These are phyloP conservation scores for Calonectria fujianensis DNA, from an alignment of 2,329 filamentous ascomycete species.

Conservation along the genomic window DNA sequence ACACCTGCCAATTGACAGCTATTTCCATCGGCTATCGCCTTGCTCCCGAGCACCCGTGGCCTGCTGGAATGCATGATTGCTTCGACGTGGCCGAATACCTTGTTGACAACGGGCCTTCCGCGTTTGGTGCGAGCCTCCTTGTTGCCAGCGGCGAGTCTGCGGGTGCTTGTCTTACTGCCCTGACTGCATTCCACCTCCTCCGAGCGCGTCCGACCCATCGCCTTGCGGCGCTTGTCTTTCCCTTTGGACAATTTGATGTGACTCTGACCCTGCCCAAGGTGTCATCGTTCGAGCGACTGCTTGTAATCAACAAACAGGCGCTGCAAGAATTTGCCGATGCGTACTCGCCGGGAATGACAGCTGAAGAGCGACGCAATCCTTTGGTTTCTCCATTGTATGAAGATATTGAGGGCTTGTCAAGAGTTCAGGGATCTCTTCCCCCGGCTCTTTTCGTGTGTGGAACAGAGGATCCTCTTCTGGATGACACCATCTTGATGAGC, in stretches of 20 bases:
- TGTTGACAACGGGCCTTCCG: not conserved
- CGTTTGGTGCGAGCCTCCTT: not conserved
- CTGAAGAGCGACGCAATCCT: not conserved
- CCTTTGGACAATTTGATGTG: conserved; percentile 4
- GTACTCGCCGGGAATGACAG: not conserved
- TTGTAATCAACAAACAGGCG: not conserved
- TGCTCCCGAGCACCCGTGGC: conserved; percentile 7
- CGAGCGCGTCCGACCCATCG: not conserved
- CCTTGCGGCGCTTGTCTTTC: not conserved
- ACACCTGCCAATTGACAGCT: not conserved
- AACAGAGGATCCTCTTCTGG: conserved; percentile 2
- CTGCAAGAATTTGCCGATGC: not conserved
- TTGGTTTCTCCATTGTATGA: not conserved
- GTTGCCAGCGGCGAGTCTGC: conserved; percentile 3
- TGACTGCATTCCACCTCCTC: conserved; percentile 2
- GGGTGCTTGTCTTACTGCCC: not conserved
- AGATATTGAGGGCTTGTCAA: not conserved
- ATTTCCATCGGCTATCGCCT: conserved; percentile 5
- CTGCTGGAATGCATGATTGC: conserved; percentile 10
- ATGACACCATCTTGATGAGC: conserved; percentile 12
- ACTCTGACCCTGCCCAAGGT: not conserved
- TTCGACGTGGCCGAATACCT: conserved; percentile 8
- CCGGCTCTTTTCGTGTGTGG: not conserved
- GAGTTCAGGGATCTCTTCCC: not conserved
- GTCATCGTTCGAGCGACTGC: not conserved